Base-by-base conservation (phyloP, 2,329 filamentous ascomycete genomes). In the Ophiostoma tasmaniense region DNA sequence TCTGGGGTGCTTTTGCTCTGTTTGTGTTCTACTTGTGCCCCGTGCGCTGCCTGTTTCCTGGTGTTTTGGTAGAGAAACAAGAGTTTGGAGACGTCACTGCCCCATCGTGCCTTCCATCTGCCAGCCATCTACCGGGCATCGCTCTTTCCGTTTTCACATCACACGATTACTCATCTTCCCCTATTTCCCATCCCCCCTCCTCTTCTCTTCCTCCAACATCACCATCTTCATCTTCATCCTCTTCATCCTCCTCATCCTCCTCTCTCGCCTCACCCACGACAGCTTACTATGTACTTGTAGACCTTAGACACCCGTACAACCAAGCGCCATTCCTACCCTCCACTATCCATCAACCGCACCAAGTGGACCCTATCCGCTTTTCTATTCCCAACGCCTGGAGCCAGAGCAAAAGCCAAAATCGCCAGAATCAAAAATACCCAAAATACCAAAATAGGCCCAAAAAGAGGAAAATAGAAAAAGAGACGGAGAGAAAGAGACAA, bases 321-420 rank as follows among this genome's bases (percentile, higher is more conserved):
- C 68, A 70, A 33, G 25, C 50, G 61, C 64, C 69, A 70, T 68
- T 68, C 69, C 69, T 66, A 59, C 67, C 69, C 55, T 66, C 65
- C 65, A 61, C 67, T 65, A 64, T 67, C 65, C 65, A 65, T 42
- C 55, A 65, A 55, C 30, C 64, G 33, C 45, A 66, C 68, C 66
- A 70, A 70, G 68, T 70, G 68, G 68, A 50, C 61, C 68, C 25
- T 28, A 22, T n/a, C 45, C 28, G 64, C 35, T 61, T 55, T 66
- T 61, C 50, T 61, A 30, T 64, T 35, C 30, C 30, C 50, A 59
- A 59, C 64, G 55, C 55, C 25, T 61, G 50, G n/a, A 28, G 22
- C n/a, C 11, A 14, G 13, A 14, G 13, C 37, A 14, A 39, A 39
- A 39, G 37, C 13, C 8, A 39, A 39, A 39, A 39, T 39, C n/a